phyloP scores from a whole-genome alignment of 768 basidiomycete genomes.

The Neoboletus brunneissimus region DNA sequence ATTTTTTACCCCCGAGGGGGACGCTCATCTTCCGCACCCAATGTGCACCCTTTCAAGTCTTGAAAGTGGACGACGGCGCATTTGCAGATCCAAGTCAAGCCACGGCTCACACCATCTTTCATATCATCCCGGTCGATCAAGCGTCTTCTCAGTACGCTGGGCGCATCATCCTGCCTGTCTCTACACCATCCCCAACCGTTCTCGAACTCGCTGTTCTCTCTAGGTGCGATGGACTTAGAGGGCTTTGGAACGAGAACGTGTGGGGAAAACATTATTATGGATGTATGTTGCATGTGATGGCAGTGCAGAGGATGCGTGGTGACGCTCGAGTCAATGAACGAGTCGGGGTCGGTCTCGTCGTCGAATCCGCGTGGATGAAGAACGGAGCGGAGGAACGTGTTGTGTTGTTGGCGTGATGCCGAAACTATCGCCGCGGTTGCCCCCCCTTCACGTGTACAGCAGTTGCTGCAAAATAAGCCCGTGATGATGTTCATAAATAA shows the following conservation, averaged over 20 bases:
- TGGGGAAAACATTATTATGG: conserved; percentile 17
- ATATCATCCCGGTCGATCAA: background rate
- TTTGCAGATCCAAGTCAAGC: background rate
- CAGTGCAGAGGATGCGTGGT: conserved; percentile 1
- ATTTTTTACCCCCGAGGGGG: conserved; percentile 7
- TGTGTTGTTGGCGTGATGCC: conserved; percentile 8
- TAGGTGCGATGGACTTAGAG: background rate
- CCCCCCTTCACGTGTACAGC: background rate
- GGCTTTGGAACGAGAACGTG: conserved; percentile 11
- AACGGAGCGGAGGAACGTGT: conserved; percentile 2
- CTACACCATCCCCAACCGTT: conserved; percentile 1
- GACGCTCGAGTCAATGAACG: conserved; percentile 15
- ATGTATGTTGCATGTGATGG: conserved; percentile 20
- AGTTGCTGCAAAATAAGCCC: background rate
- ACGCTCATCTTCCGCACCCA: conserved; percentile 27
- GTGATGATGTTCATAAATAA: too few species aligned
- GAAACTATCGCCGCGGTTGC: background rate
- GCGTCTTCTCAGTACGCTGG: conserved; percentile 2
- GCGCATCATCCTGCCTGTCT: conserved; percentile 16
- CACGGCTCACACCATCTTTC: conserved; percentile 9
- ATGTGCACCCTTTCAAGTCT: conserved; percentile 10
- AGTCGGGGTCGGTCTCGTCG: conserved; percentile 19
- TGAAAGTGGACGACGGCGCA: background rate
- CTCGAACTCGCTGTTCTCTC: conserved; percentile 25
- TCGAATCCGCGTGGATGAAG: conserved; percentile 20